Conservation (phyloP, 805 yeast genomes). For the Helenozyma rhizophorensis region DNA sequence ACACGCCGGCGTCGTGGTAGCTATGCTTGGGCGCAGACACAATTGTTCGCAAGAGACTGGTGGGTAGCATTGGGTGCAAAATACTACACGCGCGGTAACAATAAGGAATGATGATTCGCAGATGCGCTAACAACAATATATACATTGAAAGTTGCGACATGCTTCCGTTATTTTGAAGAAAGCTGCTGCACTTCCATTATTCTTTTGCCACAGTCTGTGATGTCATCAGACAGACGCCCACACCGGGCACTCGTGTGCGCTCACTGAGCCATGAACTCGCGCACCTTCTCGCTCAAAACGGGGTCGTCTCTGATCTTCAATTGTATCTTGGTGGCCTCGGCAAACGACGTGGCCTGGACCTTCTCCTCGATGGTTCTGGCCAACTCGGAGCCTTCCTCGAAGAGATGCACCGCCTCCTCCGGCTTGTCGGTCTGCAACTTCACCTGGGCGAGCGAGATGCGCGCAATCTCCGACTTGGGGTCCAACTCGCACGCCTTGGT, state of each 20-base stretch:
- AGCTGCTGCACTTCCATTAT: too few species aligned
- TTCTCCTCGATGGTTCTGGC: slow-evolving; percentile 85
- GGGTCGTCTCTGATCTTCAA: slow-evolving; percentile 70
- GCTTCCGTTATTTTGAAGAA: too few species aligned
- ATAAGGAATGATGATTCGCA: too few species aligned
- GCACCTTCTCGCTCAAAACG: slow-evolving; percentile 55
- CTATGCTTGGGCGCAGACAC: slow-evolving; percentile 21
- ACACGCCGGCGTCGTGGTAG: slow-evolving; percentile 18
- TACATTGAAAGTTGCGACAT: too few species aligned
- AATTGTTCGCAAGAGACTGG: slow-evolving; percentile 14
- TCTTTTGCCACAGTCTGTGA: neutral
- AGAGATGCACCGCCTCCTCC: slow-evolving; percentile 74
- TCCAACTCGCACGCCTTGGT: slow-evolving; percentile 76
- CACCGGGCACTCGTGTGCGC: too few species aligned
- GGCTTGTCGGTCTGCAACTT: slow-evolving; percentile 78
- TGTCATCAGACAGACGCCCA: too few species aligned
- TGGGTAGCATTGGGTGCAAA: slow-evolving; percentile 16
- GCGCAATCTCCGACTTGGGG: slow-evolving; percentile 85
- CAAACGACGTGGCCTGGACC: slow-evolving; percentile 83
- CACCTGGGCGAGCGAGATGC: slow-evolving; percentile 87
- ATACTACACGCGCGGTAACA: too few species aligned
- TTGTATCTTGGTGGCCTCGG: slow-evolving; percentile 92
- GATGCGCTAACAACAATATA: too few species aligned
- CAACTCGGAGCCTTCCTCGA: slow-evolving; percentile 76
- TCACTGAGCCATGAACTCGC: slow-evolving; percentile 37